Conservation (phyloP, 352 stramenopile genomes). For the Phytophthora pluvialis region DNA sequence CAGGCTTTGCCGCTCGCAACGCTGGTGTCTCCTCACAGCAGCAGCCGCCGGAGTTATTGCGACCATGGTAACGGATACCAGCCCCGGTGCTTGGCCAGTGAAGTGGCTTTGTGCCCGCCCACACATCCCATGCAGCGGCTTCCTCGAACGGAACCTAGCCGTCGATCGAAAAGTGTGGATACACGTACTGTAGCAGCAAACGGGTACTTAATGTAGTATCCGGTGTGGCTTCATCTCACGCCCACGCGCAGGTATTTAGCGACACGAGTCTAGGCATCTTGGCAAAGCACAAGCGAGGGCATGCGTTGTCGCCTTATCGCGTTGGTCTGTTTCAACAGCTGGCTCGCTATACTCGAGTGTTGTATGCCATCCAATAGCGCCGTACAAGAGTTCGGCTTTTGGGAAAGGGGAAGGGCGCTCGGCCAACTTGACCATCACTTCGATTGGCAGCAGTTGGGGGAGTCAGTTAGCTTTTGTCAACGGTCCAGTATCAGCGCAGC, state of each 20-base stretch:
- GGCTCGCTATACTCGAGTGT: too few species aligned
- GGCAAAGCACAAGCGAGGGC: too few species aligned
- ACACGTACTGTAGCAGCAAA: too few species aligned
- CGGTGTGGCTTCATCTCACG: too few species aligned
- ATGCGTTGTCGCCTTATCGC: too few species aligned
- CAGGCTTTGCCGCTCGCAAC: not conserved
- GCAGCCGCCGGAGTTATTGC: not conserved
- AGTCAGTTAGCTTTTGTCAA: constrained; percentile 5
- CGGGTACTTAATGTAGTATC: too few species aligned
- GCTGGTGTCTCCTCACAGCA: not conserved
- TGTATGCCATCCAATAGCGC: too few species aligned
- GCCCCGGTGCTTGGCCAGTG: not conserved
- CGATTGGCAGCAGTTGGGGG: constrained; percentile 8
- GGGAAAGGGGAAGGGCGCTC: not conserved
- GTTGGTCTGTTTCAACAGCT: too few species aligned
- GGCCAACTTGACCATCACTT: constrained; percentile 25
- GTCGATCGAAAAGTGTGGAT: not conserved
- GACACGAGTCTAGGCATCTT: too few species aligned
- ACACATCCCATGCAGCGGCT: constrained; percentile 15
- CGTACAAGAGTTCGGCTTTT: not conserved
- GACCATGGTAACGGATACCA: constrained; percentile 20
- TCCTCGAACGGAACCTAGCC: not conserved
- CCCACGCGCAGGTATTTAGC: too few species aligned
- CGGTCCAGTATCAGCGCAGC: constrained; percentile 13
- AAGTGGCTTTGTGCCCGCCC: not conserved